Conservation (phyloP, 1,139 yeast genomes). For the Chernovozyma sophiae-reginae region DNA sequence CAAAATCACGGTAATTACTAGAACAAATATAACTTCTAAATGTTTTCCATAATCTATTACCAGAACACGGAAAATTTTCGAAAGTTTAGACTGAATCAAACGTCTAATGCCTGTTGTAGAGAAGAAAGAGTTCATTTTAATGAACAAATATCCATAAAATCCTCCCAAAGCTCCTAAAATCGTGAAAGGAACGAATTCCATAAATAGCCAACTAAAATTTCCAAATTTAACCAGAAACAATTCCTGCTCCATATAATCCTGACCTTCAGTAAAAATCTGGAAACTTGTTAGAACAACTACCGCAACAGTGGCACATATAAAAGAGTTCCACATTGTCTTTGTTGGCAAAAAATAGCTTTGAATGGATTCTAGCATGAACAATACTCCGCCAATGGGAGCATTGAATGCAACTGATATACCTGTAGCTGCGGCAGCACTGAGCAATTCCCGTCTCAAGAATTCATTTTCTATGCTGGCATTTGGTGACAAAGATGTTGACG, state of each 20-base stretch:
- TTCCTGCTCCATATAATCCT: slow-evolving; percentile 50
- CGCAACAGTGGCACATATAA: slow-evolving; percentile 71
- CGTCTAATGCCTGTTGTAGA: slow-evolving; percentile 17
- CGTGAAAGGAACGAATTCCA: slow-evolving; percentile 68
- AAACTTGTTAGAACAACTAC: slow-evolving; percentile 59
- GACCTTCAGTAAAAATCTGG: slow-evolving; percentile 54
- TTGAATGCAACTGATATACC: slow-evolving; percentile 94
- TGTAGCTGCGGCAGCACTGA: slow-evolving; percentile 86
- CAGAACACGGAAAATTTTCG: slow-evolving; percentile 2
- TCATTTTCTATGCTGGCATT: slow-evolving; percentile 35
- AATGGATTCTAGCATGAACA: slow-evolving; percentile 76
- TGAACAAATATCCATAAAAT: slow-evolving; percentile 54
- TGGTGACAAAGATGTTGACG: slow-evolving; percentile 9
- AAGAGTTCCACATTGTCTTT: slow-evolving; percentile 74
- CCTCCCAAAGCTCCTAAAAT: slow-evolving; percentile 70
- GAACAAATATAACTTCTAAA: slow-evolving; percentile 47
- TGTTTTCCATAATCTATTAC: slow-evolving; percentile 17
- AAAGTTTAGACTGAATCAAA: slow-evolving; percentile 15
- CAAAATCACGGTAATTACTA: slow-evolving; percentile 48
- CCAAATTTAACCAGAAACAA: slow-evolving; percentile 61
- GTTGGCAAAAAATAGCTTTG: slow-evolving; percentile 61
- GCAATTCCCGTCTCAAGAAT: slow-evolving; percentile 56
- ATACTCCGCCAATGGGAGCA: slow-evolving; percentile 92
- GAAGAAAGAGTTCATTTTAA: slow-evolving; percentile 40
- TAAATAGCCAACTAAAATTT: slow-evolving; percentile 67